Base-by-base conservation (phyloP, 176 grass and related monocot species). In the Themeda triandra region DNA sequence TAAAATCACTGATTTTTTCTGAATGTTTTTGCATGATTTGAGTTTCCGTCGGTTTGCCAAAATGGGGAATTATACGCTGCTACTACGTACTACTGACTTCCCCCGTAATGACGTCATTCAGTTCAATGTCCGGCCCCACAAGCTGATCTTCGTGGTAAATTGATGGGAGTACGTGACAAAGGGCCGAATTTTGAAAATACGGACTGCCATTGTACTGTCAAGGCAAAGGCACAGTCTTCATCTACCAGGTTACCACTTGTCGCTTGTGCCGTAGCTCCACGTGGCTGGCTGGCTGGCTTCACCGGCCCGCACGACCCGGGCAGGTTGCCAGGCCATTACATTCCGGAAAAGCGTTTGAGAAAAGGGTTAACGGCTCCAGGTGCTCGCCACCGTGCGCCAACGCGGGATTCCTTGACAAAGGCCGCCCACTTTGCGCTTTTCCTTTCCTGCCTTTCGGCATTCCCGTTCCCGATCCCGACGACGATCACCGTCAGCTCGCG, bases 331-430 rank as follows among this genome's bases (percentile, higher is more conserved):
- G 23, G 19, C 19, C 51, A 54, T 14, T 29, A 3, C 63, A 13
- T 31, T 44, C 40, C 29, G 45, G 70, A 56, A 56, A 51, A 39
- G 21, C 21, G 19, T 56, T 56, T 19, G 42, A 13, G 5, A 8
- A 54, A 69, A 14, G 36, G 25, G 45, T 19, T 27, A 39, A 35
- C 15, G 0, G 4, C 4, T 14, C 8, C 76, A 63, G 36, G 75
- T 21, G 84, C 41, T 53, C 76, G 56, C 2, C 23, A 12, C 10
- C 58, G n/a, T 60, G 10, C 58, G 2, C n/a, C 46, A 0, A 33
- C 83, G 73, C 46, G 84, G 75, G 75, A 72, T 79, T 72, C 66
- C 51, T 36, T 44, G 63, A 5, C 10, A 51, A 80, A 21, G 23
- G 51, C 23, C 1, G 46, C 14, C 7, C 15, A 31, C 30, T 32